Evolutionary conservation across 225 moss, liverwort and hornwort genomes (phyloP), one percentile per base, ranked within the genome.

Genomic region (Polytrichum commune): DNA sequence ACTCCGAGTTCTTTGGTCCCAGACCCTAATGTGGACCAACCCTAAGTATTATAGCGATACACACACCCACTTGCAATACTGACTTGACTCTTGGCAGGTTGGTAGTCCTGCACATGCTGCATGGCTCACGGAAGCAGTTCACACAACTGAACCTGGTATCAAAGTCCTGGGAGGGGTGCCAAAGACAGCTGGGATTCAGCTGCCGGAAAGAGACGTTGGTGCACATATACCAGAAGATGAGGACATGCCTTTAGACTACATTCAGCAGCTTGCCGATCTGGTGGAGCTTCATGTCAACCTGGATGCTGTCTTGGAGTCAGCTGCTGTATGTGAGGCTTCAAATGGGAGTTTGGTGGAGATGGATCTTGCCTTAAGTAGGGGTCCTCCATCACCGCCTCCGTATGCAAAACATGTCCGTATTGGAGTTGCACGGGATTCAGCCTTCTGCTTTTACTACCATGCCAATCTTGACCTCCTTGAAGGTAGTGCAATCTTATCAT

Each of bases 371-470:
- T 53, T 60, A 25, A 32, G 29, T 64, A 62, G 27, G 35, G 75
- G 73, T 54, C 78, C 76, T 55, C 54, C 78, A 72, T 76, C 83
- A 27, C 68, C 85, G 53, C 82, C 74, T 54, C 64, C 28, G 29
- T 76, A 32, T 25, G 54, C 71, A 33, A 90, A 83, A 72, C 81
- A 81, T 66, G 83, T 88, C 63, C 88, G 88, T 60, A 82, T 90
- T 60, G 90, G 90, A 67, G 73, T 90, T 62, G 90, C 88, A 53
- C 81, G 75, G 28, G 90, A 90, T 78, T 81, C 83, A 27, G 88
- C 81, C 54, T 90, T 90, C 77, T 88, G 88, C 73, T 88, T 88
- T 69, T 90, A 83, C 76, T 90, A 88, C 70, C 79, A 88, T 63
- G 85, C 85, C 53, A 86, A 88, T 64, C 74, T 90, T 8, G 75